These are phyloP conservation scores for Ustilago loliicola DNA, from an alignment of 1,284 basidiomycete species.

Conservation along the genomic window DNA sequence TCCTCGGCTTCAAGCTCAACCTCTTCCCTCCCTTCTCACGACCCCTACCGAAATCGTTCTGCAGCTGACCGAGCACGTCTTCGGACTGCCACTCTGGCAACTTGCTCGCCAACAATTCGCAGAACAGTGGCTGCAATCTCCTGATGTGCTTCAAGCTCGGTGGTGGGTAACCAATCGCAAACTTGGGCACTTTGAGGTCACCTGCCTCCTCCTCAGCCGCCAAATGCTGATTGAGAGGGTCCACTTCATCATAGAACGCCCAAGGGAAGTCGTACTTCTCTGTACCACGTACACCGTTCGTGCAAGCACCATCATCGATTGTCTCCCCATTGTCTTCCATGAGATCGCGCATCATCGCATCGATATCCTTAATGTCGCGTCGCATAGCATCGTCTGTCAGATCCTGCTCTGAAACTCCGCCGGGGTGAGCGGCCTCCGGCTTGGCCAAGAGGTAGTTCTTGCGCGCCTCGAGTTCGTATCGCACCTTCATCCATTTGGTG, in stretches of 20 bases:
- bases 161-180: constrained; percentile 20
- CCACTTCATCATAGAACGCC: constrained; percentile 62
- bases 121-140: constrained; percentile 59
- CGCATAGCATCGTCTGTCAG: constrained; percentile 48
- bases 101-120: constrained; percentile 58
- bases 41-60: constrained; percentile 11
- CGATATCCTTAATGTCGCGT: constrained; percentile 54
- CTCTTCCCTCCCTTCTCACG: constrained; percentile 4
- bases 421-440: constrained; percentile 46
- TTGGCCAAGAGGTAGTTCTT: constrained; percentile 63
- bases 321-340: constrained; percentile 55
- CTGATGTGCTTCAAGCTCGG: constrained; percentile 57
- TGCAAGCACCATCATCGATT: constrained; percentile 58
- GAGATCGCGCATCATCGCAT: constrained; percentile 60
- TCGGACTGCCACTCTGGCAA: constrained; percentile 63
- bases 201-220: constrained; percentile 28
- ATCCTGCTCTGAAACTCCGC: constrained; percentile 52
- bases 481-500: constrained; percentile 66
- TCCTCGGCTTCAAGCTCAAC: constrained; percentile 28
- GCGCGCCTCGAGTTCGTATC: constrained; percentile 66
- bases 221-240: constrained; percentile 61
- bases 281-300: constrained; percentile 60
- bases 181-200: constrained; percentile 29
- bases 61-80: constrained; percentile 44
- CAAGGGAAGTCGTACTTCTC: constrained; percentile 63